Evolutionary conservation across 371 early-diverging fungal species (phyloP).

Genomic region (Haplosporangium sp.): DNA sequence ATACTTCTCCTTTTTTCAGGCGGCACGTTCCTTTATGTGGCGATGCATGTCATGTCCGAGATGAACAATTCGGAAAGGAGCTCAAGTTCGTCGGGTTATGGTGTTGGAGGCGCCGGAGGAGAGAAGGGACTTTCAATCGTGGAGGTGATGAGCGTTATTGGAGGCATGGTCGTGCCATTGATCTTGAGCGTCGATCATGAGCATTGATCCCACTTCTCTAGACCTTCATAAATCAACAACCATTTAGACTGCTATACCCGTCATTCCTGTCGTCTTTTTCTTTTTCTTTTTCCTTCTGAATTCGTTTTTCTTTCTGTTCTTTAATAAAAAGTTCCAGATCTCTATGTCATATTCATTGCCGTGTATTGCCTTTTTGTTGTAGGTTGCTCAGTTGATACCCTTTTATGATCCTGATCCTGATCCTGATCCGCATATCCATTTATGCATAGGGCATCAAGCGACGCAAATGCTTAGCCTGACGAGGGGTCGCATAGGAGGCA

Average conservation of each 20-base stretch:
- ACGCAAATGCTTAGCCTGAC: conserved; percentile 52
- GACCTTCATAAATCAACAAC: not conserved
- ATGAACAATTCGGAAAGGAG: conserved; percentile 43
- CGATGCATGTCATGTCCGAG: conserved; percentile 68
- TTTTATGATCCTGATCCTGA: not conserved
- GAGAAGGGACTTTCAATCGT: conserved; percentile 47
- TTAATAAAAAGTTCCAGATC: not conserved
- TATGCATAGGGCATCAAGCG: conserved; percentile 58
- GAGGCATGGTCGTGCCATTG: conserved; percentile 52
- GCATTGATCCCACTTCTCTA: conserved; percentile 19
- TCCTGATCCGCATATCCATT: not conserved
- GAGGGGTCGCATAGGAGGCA: conserved; percentile 45
- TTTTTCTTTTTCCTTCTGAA: not conserved
- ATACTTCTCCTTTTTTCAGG: conserved; percentile 84
- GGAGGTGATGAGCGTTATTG: conserved; percentile 48
- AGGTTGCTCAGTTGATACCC: not conserved
- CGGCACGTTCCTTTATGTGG: conserved; percentile 94
- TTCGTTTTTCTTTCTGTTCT: not conserved
- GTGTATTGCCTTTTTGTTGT: not conserved
- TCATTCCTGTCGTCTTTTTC: not conserved
- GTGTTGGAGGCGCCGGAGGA: conserved; percentile 35
- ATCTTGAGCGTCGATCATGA: conserved; percentile 51
- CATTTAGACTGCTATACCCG: conserved; percentile 24
- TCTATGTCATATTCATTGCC: not conserved
- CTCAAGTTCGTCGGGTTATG: conserved; percentile 28